Percentiles rank a stretch among this genome's conserved stretches.
These are phyloP conservation scores for Rhodotorula mucilaginosa DNA, from an alignment of 1,284 basidiomycete species.

Conservation along the genomic window DNA sequence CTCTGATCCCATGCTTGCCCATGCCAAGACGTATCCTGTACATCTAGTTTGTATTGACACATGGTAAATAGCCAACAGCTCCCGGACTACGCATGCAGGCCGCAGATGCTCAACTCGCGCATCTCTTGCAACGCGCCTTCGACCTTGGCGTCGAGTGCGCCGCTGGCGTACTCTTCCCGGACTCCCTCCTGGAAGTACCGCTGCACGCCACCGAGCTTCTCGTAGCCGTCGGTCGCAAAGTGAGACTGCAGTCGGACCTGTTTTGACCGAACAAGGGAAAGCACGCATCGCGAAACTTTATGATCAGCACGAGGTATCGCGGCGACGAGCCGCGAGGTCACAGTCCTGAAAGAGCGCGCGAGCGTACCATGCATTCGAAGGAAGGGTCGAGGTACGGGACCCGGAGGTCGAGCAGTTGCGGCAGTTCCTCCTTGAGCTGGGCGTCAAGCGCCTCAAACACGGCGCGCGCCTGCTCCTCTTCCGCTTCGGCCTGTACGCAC, in stretches of 20 bases:
- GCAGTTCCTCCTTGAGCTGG: conserved; percentile 85
- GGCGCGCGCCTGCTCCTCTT: conserved; percentile 88
- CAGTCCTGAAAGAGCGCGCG: too few species aligned
- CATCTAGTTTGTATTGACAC: not conserved
- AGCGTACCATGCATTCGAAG: conserved; percentile 83
- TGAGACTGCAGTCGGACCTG: conserved; percentile 76
- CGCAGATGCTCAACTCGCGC: conserved; percentile 81
- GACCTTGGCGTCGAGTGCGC: conserved; percentile 91
- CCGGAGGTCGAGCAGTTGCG: conserved; percentile 86
- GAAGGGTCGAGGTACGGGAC: conserved; percentile 97
- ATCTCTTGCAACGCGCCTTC: conserved; percentile 93
- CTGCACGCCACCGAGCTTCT: conserved; percentile 94
- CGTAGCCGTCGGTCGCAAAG: conserved; percentile 64
- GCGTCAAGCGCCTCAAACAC: conserved; percentile 91
- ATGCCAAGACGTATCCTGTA: not conserved
- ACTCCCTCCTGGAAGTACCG: conserved; percentile 89
- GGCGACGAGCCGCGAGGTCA: too few species aligned
- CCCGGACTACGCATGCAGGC: conserved; percentile 37
- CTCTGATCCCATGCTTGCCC: too few species aligned
- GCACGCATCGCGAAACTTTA: too few species aligned
- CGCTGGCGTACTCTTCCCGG: conserved; percentile 94
- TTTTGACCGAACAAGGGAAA: too few species aligned
- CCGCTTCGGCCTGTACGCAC: conserved; percentile 76
- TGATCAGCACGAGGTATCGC: too few species aligned
- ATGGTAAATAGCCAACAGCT: not conserved